These are phyloP conservation scores for Aquilaria yunnanensis DNA, from an alignment of 345 rosid genomes.

Conservation along the genomic window DNA sequence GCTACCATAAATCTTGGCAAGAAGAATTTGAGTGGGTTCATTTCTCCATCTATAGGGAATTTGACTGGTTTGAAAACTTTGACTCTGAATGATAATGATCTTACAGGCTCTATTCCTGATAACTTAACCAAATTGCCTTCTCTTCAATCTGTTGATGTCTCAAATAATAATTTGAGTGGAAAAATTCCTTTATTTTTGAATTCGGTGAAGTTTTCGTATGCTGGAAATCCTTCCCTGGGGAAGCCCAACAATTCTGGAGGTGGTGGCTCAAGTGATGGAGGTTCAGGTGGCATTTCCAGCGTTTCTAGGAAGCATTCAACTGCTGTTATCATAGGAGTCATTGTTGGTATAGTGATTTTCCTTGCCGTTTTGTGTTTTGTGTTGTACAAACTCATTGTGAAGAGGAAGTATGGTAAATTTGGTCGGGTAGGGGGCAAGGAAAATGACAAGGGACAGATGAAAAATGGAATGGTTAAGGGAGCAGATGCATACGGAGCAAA, in stretches of 20 bases:
- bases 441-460: conserved; percentile 33
- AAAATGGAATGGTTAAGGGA: conserved; percentile 25
- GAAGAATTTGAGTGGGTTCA: conserved; percentile 40
- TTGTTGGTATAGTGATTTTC: conserved; percentile 38
- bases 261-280: conserved; percentile 14
- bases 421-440: conserved; percentile 34
- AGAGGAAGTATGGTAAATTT: conserved; percentile 32
- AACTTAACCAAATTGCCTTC: conserved; percentile 40
- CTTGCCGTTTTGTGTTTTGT: conserved; percentile 38
- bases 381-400: conserved; percentile 38
- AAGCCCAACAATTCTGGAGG: conserved; percentile 17
- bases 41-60: conserved; percentile 56
- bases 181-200: conserved; percentile 32
- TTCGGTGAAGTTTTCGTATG: conserved; percentile 30
- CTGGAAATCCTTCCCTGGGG: conserved; percentile 50
- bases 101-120: conserved; percentile 59
- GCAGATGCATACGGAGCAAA: conserved; percentile 28
- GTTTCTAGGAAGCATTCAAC: conserved; percentile 24
- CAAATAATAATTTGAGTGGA: conserved; percentile 71
- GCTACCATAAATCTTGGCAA: conserved; percentile 39
- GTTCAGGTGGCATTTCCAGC: conserved; percentile 10
- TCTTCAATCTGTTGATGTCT: conserved; percentile 47
- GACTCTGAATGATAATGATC: conserved; percentile 46
- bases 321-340: conserved; percentile 40
- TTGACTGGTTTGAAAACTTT: conserved; percentile 47